Percentiles rank a stretch among this genome's conserved stretches.
These are phyloP conservation scores for Emergomyces pasteurianus DNA, from an alignment of 2,329 filamentous ascomycete species.

Conservation along the genomic window DNA sequence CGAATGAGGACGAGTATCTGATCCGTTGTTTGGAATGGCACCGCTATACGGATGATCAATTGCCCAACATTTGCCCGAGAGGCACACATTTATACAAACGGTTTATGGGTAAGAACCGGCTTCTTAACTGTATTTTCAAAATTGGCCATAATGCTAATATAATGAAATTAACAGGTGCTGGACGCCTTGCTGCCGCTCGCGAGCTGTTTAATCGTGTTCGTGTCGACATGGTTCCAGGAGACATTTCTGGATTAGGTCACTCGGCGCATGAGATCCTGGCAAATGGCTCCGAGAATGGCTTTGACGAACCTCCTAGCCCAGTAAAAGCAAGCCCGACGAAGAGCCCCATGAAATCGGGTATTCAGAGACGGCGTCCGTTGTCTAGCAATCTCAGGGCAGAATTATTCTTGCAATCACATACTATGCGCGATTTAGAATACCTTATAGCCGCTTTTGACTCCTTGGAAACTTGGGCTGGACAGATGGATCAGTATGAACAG, in stretches of 20 bases:
- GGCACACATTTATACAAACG: conserved; percentile 67
- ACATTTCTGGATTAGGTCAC: conserved; percentile 27
- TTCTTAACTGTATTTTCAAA: background rate
- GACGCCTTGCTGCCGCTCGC: conserved; percentile 42
- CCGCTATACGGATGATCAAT: conserved; percentile 58
- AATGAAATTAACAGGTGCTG: conserved; percentile 18
- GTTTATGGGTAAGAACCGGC: conserved; percentile 60
- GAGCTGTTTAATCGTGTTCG: conserved; percentile 41
- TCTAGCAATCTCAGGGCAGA: conserved; percentile 15
- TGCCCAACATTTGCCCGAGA: conserved; percentile 56
- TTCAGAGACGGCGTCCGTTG: conserved; percentile 17
- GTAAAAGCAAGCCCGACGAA: conserved; percentile 18
- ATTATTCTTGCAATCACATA: conserved; percentile 41
- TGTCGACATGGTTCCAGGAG: conserved; percentile 35
- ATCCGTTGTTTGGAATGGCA: conserved; percentile 81
- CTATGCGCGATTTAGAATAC: conserved; percentile 56
- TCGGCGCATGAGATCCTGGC: conserved; percentile 6
- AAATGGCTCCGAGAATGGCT: conserved; percentile 15
- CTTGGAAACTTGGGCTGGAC: conserved; percentile 53
- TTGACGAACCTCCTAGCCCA: conserved; percentile 21
- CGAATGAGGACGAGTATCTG: conserved; percentile 55
- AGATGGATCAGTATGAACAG: conserved; percentile 37
- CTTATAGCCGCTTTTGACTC: conserved; percentile 54
- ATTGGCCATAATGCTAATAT: conserved; percentile 16
- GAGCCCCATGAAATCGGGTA: conserved; percentile 14